Evolutionary conservation across 139 green algal genomes (phyloP).

Genomic region (Coelastrella sp.): DNA sequence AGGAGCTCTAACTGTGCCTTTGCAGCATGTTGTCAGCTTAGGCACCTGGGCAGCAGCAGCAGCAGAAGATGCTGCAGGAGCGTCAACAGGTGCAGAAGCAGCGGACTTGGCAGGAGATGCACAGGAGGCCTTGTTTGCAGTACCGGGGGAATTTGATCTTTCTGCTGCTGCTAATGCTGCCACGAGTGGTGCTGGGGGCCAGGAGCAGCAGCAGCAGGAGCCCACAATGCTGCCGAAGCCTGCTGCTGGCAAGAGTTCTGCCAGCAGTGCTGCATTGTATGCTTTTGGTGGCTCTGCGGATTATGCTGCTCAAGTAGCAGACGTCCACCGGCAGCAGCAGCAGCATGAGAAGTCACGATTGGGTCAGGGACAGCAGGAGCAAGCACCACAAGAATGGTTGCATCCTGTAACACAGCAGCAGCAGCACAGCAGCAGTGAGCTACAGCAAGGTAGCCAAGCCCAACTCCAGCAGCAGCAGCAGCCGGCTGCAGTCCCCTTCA

Average conservation of each 20-base stretch:
- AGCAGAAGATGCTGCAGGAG: background rate
- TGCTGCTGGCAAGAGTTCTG: background rate
- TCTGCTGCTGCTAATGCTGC: background rate
- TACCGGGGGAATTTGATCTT: background rate
- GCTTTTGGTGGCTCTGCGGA: background rate
- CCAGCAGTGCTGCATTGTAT: background rate
- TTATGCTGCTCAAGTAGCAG: background rate
- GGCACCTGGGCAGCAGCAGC: slow-evolving; percentile 4
- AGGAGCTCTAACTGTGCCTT: background rate
- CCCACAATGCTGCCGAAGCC: background rate
- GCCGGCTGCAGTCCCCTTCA: background rate
- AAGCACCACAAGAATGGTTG: background rate
- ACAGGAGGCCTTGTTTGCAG: background rate
- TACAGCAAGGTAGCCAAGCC: background rate
- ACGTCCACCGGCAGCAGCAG: background rate
- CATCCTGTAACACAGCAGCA: background rate
- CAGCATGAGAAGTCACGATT: background rate
- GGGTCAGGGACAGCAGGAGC: background rate
- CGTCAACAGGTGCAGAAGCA: background rate
- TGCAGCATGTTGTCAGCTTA: background rate
- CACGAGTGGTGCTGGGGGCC: background rate
- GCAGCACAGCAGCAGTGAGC: background rate
- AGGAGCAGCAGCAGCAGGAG: background rate
- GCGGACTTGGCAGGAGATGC: background rate
- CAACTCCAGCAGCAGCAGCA: background rate